Conservation (phyloP, 306 rosid genomes). For the Quercus variabilis region DNA sequence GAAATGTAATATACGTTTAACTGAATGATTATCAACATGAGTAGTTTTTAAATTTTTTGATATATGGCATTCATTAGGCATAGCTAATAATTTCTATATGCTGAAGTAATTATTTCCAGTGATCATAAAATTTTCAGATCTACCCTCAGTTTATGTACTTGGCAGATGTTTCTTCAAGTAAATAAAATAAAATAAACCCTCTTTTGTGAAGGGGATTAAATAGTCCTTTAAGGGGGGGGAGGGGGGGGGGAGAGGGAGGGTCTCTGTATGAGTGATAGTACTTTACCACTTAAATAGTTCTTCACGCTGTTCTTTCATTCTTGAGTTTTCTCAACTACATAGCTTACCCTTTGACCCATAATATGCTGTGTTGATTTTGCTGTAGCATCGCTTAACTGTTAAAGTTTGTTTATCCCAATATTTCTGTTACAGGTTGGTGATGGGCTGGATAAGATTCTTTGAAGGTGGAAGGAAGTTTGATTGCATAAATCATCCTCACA, state of each 20-base stretch:
- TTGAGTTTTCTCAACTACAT: neutral
- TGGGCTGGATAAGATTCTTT: constrained; percentile 88
- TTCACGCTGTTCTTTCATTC: neutral
- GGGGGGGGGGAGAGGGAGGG: neutral
- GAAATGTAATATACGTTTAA: neutral
- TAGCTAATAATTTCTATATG: neutral
- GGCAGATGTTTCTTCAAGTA: neutral
- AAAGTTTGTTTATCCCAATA: constrained; percentile 10
- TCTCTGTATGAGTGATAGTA: neutral
- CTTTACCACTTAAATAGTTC: constrained; percentile 11
- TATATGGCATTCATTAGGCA: neutral
- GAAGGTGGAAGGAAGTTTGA: constrained; percentile 58
- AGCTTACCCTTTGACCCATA: neutral
- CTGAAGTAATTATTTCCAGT: neutral
- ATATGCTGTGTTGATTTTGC: neutral
- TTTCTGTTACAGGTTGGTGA: constrained; percentile 58
- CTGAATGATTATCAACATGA: neutral
- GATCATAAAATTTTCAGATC: neutral
- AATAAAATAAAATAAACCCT: neutral
- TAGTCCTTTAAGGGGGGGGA: no score
- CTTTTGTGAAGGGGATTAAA: neutral
- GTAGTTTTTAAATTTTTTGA: neutral
- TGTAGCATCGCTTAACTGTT: neutral
- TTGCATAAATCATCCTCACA: constrained; percentile 76
- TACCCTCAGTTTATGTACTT: neutral